Evolutionary conservation across 2,329 filamentous ascomycete genomes (phyloP).

Genomic region (Calycina herbarum): DNA sequence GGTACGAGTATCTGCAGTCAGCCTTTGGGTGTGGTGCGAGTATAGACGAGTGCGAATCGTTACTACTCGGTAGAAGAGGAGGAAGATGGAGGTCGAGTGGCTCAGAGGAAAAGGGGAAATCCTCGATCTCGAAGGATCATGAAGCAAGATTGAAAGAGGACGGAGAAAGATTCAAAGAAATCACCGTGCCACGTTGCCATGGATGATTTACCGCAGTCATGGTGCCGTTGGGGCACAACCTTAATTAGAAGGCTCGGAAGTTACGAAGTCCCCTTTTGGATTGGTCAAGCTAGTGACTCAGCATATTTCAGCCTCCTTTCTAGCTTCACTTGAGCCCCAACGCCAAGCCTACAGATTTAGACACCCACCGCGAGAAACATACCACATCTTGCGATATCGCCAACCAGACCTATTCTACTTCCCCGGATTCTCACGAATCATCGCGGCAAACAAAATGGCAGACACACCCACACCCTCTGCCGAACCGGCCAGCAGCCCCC

Average conservation of each 20-base stretch:
- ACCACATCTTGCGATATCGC: background rate
- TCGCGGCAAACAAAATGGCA: constrained; percentile 28
- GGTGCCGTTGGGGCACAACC: too few species aligned
- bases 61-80: background rate
- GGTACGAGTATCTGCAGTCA: background rate
- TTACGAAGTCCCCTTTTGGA: too few species aligned
- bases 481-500: constrained; percentile 27
- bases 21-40: background rate
- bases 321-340: background rate
- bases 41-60: background rate
- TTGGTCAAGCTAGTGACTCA: too few species aligned
- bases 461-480: constrained; percentile 30
- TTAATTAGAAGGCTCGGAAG: too few species aligned
- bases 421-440: background rate
- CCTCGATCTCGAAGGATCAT: background rate
- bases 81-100: background rate
- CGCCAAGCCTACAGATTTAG: background rate
- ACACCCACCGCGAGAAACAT: too few species aligned
- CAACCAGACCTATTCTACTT: background rate
- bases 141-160: background rate
- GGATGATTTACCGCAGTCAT: too few species aligned
- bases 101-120: background rate
- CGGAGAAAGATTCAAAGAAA: background rate
- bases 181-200: background rate
- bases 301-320: too few species aligned